Evolutionary conservation across 169 alveolate genomes (phyloP).

Genomic region (Miamiensis avidus): DNA sequence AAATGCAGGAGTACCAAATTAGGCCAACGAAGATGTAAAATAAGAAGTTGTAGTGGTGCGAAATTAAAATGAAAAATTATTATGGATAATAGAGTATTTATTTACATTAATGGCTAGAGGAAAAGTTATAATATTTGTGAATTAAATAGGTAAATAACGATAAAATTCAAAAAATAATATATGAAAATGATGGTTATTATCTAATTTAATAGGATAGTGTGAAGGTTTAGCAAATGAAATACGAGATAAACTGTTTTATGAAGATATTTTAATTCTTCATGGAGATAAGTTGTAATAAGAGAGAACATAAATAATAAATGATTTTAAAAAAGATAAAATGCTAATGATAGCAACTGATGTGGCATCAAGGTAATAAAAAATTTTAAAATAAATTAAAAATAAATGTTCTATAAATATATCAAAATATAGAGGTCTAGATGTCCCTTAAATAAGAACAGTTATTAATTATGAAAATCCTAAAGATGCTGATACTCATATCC

Average conservation of each 20-base stretch:
- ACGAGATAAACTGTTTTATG: neutral
- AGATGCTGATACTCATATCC: constrained; percentile 70
- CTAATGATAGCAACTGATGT: constrained; percentile 76
- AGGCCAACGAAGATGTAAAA: constrained; percentile 56
- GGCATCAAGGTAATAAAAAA: no score
- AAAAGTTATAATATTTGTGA: constrained; percentile 57
- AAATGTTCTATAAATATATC: no score
- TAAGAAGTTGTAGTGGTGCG: constrained; percentile 49
- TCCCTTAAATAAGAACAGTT: constrained; percentile 69
- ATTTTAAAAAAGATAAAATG: constrained; percentile 33
- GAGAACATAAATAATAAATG: constrained; percentile 49
- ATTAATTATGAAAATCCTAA: constrained; percentile 71
- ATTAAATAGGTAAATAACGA: constrained; percentile 37
- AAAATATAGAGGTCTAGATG: constrained; percentile 82
- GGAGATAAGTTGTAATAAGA: constrained; percentile 63
- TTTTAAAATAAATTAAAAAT: no score
- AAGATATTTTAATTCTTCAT: constrained; percentile 38
- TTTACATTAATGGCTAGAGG: constrained; percentile 24
- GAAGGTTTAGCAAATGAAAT: constrained; percentile 24
- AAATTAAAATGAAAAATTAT: constrained; percentile 32
- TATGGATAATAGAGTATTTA: constrained; percentile 48
- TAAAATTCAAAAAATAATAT: neutral
- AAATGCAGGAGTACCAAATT: constrained; percentile 39
- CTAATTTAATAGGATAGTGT: constrained; percentile 4
- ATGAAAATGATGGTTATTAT: constrained; percentile 1